Base-by-base conservation (phyloP, 2,329 filamentous ascomycete genomes). In the Gaeumannomyces sp. region DNA sequence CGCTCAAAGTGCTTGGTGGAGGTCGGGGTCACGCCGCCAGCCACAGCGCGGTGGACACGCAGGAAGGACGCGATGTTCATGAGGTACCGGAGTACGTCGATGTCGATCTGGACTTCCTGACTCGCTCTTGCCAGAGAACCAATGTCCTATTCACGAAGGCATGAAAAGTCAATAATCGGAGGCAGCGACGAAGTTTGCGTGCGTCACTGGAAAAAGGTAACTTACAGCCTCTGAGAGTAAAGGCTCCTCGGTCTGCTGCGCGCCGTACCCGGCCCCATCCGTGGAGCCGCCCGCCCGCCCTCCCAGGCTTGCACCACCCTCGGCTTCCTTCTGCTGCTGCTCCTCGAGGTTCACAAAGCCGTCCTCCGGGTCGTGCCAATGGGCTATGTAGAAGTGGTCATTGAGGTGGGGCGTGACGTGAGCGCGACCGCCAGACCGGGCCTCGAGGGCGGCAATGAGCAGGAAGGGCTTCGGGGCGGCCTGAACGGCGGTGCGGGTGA, bases 61-160 rank as follows among this genome's bases (percentile, higher is more conserved):
- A 98, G 82, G 73, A 96, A 97, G 3, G 93, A 86, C 62, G 94
- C 80, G 53, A 98, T 86, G 76, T 98, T 94, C 80, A 94, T 89
- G 66, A 94, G 84, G 75, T 98, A 98, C 59, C 91, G 87, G 65
- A 86, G 81, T 2, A 97, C 85, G 69, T 97, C 93, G 27, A 93
- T 84, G 65, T 88, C 90, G 31, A 93, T 79, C 57, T 81, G 83
- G 19, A 90, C 86, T 3, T 81, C 73, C 2, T 82, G 78, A 64
- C 84, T 83, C 3, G 86, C 79, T n/a, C 80, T 77, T 3, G 85
- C 81, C 2, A 96, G 79, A 5, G 79, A 77, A 19, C 83, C 79
- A 50, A 96, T 83, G 57, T 86, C 83, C 29, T 64, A 31, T 22
- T 56, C 2, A 8, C 29, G 16, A 6, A 16, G 16, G 25, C 16